A percentile compares a stretch with the other conserved stretches of the same genome.
Evolutionary conservation across 192 early-diverging fungal species (phyloP).

Genomic region (Dispira simplex): DNA sequence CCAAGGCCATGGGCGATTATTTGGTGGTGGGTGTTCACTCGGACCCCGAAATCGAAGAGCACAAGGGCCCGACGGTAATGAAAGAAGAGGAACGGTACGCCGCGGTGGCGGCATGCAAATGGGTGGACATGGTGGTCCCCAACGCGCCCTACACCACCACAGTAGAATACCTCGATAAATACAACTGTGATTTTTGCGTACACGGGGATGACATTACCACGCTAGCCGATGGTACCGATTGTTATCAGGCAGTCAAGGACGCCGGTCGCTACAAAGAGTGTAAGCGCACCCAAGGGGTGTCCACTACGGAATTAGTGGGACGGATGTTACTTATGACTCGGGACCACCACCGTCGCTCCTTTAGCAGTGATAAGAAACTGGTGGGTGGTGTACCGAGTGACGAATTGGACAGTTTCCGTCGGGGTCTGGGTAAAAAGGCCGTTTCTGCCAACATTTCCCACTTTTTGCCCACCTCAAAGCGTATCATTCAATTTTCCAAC

Average conservation of each 20-base stretch:
- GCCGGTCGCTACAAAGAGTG: constrained; percentile 91
- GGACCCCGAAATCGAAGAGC: constrained; percentile 75
- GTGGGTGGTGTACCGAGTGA: constrained; percentile 37
- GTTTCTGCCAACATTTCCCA: constrained; percentile 45
- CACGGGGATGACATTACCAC: constrained; percentile 98
- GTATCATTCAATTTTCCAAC: constrained; percentile 83
- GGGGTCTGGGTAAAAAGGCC: constrained; percentile 25
- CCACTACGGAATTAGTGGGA: constrained; percentile 93
- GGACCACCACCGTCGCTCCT: constrained; percentile 67
- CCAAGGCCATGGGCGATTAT: constrained; percentile 87
- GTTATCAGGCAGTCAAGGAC: constrained; percentile 90
- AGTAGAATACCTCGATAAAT: constrained; percentile 68
- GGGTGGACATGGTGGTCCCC: constrained; percentile 83
- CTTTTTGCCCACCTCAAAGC: constrained; percentile 74
- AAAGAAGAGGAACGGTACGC: constrained; percentile 91
- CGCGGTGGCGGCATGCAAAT: constrained; percentile 91
- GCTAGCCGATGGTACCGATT: constrained; percentile 88
- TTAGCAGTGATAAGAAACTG: constrained; percentile 23
- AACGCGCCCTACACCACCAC: constrained; percentile 89
- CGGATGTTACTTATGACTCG: constrained; percentile 86
- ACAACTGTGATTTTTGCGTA: constrained; percentile 88
- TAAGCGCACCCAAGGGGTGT: constrained; percentile 89
- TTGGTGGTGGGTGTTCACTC: constrained; percentile 94
- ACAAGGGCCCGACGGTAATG: constrained; percentile 97
- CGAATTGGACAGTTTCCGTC: constrained; percentile 40